Percentiles rank a stretch among this genome's conserved stretches.
These are phyloP conservation scores for Trypethelium eluteriae DNA, from an alignment of 495 filamentous ascomycete species.

Conservation along the genomic window DNA sequence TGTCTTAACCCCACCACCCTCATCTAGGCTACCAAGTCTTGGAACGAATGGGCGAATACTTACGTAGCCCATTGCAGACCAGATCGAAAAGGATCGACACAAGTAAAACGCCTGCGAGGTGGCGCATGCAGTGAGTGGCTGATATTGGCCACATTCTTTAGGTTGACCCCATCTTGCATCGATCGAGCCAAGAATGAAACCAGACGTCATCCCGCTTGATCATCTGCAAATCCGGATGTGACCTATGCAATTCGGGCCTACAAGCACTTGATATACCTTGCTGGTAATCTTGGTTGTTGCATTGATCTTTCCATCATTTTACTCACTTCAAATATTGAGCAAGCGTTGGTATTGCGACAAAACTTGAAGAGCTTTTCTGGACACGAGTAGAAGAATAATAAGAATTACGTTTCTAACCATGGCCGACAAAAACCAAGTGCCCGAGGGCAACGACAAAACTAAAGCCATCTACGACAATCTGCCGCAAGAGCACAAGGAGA, in stretches of 20 bases:
- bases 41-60: neutral
- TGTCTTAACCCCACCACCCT: too few relatives aligned
- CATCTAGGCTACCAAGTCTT: neutral
- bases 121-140: neutral
- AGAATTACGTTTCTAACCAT: neutral
- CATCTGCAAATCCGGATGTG: neutral
- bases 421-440: slow-evolving; percentile 20
- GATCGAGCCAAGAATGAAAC: neutral
- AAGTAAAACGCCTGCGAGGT: neutral
- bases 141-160: neutral
- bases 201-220: slow-evolving; percentile 1
- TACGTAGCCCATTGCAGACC: too few relatives aligned
- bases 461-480: slow-evolving; percentile 24
- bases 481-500: slow-evolving; percentile 24
- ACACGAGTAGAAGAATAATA: neutral
- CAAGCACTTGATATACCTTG: neutral
- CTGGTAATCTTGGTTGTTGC: neutral
- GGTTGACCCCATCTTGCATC: neutral
- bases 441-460: slow-evolving; percentile 27
- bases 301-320: neutral
- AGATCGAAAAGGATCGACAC: neutral
- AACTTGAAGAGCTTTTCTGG: neutral
- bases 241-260: too few relatives aligned
- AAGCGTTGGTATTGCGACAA: too few relatives aligned
- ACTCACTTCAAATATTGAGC: too few relatives aligned